Conservation (phyloP, 2,329 filamentous ascomycete genomes). For the Polychaeton citri region DNA sequence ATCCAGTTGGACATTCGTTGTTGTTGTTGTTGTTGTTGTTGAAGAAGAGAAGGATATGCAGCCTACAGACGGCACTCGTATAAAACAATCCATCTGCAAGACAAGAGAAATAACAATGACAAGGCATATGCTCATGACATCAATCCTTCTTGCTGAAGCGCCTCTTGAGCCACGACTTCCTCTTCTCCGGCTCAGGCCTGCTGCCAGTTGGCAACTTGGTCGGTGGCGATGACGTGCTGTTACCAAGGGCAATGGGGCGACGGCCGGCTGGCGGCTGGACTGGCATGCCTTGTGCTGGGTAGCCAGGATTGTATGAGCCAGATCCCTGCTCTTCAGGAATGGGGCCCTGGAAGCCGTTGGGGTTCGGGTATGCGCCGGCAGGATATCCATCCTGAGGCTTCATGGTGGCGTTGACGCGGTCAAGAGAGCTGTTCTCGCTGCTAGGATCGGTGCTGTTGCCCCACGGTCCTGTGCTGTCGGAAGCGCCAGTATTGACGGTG, state of each 20-base stretch:
- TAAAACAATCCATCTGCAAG: too few relatives aligned
- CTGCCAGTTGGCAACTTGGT: conserved; percentile 12
- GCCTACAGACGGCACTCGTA: too few relatives aligned
- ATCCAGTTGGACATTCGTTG: too few relatives aligned
- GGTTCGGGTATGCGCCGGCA: conserved; percentile 19
- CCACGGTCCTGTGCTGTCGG: conserved; percentile 55
- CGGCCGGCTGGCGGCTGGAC: conserved; percentile 10
- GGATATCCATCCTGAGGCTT: conserved; percentile 38
- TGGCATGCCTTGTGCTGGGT: conserved; percentile 8
- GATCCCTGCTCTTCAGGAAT: conserved; percentile 28
- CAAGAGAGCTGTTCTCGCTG: conserved; percentile 80
- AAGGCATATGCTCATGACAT: too few relatives aligned
- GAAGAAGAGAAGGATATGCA: too few relatives aligned
- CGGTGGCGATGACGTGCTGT: not conserved
- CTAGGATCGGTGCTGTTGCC: conserved; percentile 80
- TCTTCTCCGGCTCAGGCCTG: conserved; percentile 46
- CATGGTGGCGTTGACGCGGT: conserved; percentile 15
- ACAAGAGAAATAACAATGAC: too few relatives aligned
- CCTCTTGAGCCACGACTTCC: conserved; percentile 80
- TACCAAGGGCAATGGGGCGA: conserved; percentile 17
- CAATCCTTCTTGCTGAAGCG: conserved; percentile 58
- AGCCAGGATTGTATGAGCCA: conserved; percentile 6
- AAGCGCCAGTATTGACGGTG: conserved; percentile 66
- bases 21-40: too few relatives aligned
- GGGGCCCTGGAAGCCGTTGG: conserved; percentile 26